A percentile compares a stretch with the other conserved stretches of the same genome.
phyloP scores from a whole-genome alignment of 768 basidiomycete species.

The Lactarius hatsudake region DNA sequence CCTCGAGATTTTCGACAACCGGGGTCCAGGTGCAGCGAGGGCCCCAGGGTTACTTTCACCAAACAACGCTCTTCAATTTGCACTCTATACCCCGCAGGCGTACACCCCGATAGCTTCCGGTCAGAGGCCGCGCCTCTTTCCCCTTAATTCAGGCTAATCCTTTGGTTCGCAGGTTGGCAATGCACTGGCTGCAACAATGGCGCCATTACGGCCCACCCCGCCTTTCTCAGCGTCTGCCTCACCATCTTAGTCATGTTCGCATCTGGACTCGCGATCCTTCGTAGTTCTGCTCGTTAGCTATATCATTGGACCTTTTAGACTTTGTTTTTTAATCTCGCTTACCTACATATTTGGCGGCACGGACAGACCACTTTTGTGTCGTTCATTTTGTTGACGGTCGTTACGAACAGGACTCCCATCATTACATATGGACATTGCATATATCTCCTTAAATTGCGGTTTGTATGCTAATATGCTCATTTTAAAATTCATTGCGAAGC shows the following conservation, averaged over 20 bases:
- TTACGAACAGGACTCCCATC: constrained; percentile 12
- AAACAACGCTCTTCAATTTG: constrained; percentile 72
- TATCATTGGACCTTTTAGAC: constrained; percentile 17
- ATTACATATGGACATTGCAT: constrained; percentile 16
- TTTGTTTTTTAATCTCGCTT: constrained; percentile 11
- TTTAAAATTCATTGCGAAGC: background rate
- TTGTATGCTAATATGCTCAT: background rate
- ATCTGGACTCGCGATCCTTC: constrained; percentile 60
- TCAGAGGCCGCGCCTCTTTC: constrained; percentile 30
- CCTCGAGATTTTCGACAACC: constrained; percentile 76
- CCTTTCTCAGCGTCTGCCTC: constrained; percentile 51
- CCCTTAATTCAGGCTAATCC: background rate
- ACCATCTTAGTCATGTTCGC: constrained; percentile 62
- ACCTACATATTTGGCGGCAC: constrained; percentile 7
- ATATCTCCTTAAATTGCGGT: constrained; percentile 14
- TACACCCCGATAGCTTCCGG: constrained; percentile 66
- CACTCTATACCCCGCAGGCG: constrained; percentile 72
- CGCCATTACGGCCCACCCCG: constrained; percentile 48
- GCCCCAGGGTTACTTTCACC: constrained; percentile 64
- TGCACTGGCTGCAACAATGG: constrained; percentile 49
- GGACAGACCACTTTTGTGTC: constrained; percentile 14
- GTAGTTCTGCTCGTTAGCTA: constrained; percentile 34
- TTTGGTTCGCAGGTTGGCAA: constrained; percentile 47
- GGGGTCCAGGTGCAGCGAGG: constrained; percentile 61
- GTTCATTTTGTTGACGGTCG: constrained; percentile 11